Evolutionary conservation across 2,329 filamentous ascomycete species (phyloP).

Genomic region (Tolypocladium pustulatum): DNA sequence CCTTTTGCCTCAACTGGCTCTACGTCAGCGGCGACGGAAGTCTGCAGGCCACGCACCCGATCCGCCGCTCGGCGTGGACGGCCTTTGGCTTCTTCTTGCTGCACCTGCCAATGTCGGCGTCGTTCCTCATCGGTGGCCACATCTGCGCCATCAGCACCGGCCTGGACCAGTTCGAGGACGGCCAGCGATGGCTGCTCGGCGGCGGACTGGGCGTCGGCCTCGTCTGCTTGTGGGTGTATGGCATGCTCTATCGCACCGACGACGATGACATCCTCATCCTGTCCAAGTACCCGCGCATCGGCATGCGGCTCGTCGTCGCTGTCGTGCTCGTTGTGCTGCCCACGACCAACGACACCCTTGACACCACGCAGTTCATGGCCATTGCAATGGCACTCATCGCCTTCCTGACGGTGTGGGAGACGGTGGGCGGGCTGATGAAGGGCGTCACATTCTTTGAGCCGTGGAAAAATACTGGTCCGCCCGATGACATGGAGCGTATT

Average conservation of each 20-base stretch:
- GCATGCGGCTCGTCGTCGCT: constrained; percentile 20
- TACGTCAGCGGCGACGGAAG: constrained; percentile 38
- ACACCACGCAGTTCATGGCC: constrained; percentile 24
- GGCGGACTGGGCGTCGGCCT: constrained; percentile 33
- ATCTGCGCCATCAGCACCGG: constrained; percentile 29
- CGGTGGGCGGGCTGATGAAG: constrained; percentile 22
- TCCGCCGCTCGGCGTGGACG: constrained; percentile 31
- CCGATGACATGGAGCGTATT: constrained; percentile 1
- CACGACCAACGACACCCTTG: constrained; percentile 19
- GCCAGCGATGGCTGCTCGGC: constrained; percentile 36
- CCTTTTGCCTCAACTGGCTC: constrained; percentile 39
- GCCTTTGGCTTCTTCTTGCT: constrained; percentile 34
- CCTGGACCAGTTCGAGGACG: constrained; percentile 26
- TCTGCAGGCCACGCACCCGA: constrained; percentile 29
- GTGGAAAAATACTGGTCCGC: constrained; percentile 18
- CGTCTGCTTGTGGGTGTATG: constrained; percentile 31
- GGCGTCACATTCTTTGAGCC: constrained; percentile 21
- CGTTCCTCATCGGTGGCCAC: constrained; percentile 35
- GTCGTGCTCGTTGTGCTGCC: constrained; percentile 24
- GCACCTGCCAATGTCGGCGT: constrained; percentile 32
- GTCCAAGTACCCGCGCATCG: constrained; percentile 21
- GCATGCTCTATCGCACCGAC: constrained; percentile 27
- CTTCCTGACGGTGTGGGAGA: constrained; percentile 33
- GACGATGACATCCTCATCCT: constrained; percentile 23
- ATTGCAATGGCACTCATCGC: constrained; percentile 32